Percentiles rank a stretch among this genome's conserved stretches.
Conservation (phyloP, 805 yeast species). For the Candida insectorum region DNA sequence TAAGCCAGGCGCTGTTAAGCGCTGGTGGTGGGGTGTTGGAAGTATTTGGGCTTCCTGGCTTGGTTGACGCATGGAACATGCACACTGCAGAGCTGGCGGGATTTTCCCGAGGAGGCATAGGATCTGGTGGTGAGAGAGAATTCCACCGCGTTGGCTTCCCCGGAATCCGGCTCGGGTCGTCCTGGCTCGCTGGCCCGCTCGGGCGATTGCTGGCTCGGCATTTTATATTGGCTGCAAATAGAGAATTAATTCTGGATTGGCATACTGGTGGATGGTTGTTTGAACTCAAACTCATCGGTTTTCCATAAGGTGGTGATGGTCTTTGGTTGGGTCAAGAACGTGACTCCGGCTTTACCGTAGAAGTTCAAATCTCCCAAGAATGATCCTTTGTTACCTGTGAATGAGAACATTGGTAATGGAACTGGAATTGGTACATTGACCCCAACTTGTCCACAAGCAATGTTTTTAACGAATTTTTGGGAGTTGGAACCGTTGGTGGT, state of each 20-base stretch:
- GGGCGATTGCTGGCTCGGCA: too few species aligned
- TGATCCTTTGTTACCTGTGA: slow-evolving; percentile 73
- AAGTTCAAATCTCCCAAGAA: slow-evolving; percentile 78
- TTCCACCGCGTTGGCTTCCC: too few species aligned
- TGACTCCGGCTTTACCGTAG: slow-evolving; percentile 73
- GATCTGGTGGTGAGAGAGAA: too few species aligned
- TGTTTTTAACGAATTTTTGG: slow-evolving; percentile 62
- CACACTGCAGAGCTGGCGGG: too few species aligned
- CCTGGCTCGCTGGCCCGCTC: too few species aligned
- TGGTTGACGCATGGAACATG: too few species aligned
- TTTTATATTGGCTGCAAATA: too few species aligned
- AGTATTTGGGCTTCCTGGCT: too few species aligned
- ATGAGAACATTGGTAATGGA: slow-evolving; percentile 77
- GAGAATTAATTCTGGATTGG: slow-evolving; percentile 62
- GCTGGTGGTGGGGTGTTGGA: too few species aligned
- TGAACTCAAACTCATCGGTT: slow-evolving; percentile 43
- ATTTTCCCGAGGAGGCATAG: too few species aligned
- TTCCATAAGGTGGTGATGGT: slow-evolving; percentile 72
- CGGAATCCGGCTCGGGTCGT: too few species aligned
- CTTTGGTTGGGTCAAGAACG: slow-evolving; percentile 71
- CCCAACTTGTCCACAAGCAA: slow-evolving; percentile 76
- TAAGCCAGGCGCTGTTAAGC: too few species aligned
- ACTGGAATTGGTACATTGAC: slow-evolving; percentile 79
- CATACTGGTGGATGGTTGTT: slow-evolving; percentile 61
- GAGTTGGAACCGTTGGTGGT: slow-evolving; percentile 69